These are phyloP conservation scores for Akanthomyces dipterigenus DNA, from an alignment of 2,329 filamentous ascomycete species.

Conservation along the genomic window DNA sequence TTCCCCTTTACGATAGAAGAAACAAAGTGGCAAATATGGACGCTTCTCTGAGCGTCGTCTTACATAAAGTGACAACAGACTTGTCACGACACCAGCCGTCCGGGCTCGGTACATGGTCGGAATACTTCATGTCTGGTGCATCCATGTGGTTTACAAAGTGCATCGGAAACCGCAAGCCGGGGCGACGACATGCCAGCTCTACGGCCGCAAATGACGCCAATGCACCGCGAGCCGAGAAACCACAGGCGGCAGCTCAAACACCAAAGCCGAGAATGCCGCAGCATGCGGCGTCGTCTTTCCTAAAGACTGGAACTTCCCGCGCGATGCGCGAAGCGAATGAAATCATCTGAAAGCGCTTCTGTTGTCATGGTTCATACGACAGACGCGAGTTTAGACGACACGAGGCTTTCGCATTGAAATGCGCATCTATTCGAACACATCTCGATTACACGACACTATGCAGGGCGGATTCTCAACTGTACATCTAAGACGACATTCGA, in stretches of 20 bases:
- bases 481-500: not conserved
- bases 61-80: not conserved
- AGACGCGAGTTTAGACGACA: not conserved
- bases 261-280: constrained; percentile 23
- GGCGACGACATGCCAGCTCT: not conserved
- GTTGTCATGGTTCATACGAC: not conserved
- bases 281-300: constrained; percentile 35
- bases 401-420: not conserved
- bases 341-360: constrained; percentile 19
- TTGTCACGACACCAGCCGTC: not conserved
- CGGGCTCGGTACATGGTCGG: not conserved
- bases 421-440: not conserved
- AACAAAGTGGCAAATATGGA: not conserved
- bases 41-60: not conserved
- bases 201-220: not conserved
- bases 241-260: not conserved
- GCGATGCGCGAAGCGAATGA: constrained; percentile 32
- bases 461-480: not conserved
- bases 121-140: not conserved
- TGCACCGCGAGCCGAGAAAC: not conserved
- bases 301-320: constrained; percentile 35
- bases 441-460: not conserved
- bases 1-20: not conserved
- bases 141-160: constrained; percentile 11
- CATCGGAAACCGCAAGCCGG: constrained; percentile 4